Percentiles rank a stretch among this genome's conserved stretches.
Conservation (phyloP, 139 green algal species). For the Zygnema cylindricum region DNA sequence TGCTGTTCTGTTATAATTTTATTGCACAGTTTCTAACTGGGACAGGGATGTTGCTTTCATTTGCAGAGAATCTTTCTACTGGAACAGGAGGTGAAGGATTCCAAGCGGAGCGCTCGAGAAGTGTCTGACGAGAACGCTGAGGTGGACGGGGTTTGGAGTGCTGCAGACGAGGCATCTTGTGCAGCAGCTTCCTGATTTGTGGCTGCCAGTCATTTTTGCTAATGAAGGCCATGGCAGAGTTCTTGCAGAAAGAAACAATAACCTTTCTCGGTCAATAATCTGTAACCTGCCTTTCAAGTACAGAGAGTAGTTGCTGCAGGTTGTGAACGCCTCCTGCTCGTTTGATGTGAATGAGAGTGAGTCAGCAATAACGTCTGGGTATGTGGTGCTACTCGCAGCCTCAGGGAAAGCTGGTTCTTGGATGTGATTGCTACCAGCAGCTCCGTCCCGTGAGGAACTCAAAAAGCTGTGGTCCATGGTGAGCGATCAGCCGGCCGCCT, state of each 20-base stretch:
- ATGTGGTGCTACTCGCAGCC: not conserved
- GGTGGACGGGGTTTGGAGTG: slow-evolving; percentile 3
- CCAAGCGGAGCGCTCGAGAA: slow-evolving; percentile 26
- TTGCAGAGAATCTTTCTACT: slow-evolving; percentile 32
- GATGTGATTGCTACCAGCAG: not conserved
- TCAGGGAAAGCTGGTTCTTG: not conserved
- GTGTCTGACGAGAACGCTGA: slow-evolving; percentile 29
- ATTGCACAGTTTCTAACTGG: too few species aligned
- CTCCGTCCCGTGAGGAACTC: not conserved
- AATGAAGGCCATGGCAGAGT: not conserved
- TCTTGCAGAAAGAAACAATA: not conserved
- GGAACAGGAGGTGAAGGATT: slow-evolving; percentile 42
- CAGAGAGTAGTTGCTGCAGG: not conserved
- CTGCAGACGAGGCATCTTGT: slow-evolving; percentile 32
- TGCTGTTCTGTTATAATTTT: not conserved
- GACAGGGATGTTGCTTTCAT: too few species aligned
- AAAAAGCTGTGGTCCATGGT: not conserved
- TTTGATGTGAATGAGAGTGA: not conserved
- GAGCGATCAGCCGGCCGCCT: not conserved
- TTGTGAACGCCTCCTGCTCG: not conserved
- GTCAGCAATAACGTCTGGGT: not conserved
- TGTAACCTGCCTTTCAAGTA: not conserved
- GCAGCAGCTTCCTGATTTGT: not conserved
- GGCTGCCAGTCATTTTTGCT: not conserved
- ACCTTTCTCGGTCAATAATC: not conserved